These are phyloP conservation scores for Aspergillus jensenii DNA, from an alignment of 2,329 filamentous ascomycete genomes.

Conservation along the genomic window DNA sequence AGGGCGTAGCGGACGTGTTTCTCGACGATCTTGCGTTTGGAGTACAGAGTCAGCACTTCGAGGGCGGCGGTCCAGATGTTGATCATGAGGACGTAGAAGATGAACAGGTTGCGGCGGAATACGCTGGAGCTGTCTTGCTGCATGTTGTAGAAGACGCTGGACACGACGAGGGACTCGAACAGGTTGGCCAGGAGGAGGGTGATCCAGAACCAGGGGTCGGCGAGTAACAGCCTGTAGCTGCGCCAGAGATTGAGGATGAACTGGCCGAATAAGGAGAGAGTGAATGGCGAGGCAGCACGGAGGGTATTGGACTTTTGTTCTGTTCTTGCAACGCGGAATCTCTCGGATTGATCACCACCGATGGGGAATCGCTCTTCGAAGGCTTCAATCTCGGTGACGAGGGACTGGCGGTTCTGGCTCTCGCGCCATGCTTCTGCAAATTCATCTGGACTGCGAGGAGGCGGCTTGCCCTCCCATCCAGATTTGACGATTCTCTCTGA, in stretches of 20 bases:
- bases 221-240: too few relatives aligned
- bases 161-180: too few relatives aligned
- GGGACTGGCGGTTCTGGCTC: conserved; percentile 47
- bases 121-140: too few relatives aligned
- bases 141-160: too few relatives aligned
- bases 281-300: too few relatives aligned
- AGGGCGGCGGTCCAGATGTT: conserved; percentile 14
- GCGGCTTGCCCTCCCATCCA: conserved; percentile 64
- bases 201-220: too few relatives aligned
- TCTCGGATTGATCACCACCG: conserved; percentile 39
- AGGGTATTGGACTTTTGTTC: conserved; percentile 37
- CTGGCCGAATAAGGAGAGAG: too few relatives aligned
- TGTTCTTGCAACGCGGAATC: conserved; percentile 44
- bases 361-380: conserved; percentile 45
- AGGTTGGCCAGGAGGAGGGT: too few relatives aligned
- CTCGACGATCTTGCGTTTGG: conserved; percentile 87
- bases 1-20: conserved; percentile 87
- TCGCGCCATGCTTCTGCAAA: conserved; percentile 60
- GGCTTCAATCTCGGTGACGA: conserved; percentile 46
- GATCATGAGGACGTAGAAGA: background rate
- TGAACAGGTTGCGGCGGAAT: too few relatives aligned
- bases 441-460: conserved; percentile 65
- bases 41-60: conserved; percentile 77
- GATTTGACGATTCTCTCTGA: conserved; percentile 57
- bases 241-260: too few relatives aligned